Evolutionary conservation across 2,329 filamentous ascomycete species (phyloP).

Genomic region (Cercospora canescens): DNA sequence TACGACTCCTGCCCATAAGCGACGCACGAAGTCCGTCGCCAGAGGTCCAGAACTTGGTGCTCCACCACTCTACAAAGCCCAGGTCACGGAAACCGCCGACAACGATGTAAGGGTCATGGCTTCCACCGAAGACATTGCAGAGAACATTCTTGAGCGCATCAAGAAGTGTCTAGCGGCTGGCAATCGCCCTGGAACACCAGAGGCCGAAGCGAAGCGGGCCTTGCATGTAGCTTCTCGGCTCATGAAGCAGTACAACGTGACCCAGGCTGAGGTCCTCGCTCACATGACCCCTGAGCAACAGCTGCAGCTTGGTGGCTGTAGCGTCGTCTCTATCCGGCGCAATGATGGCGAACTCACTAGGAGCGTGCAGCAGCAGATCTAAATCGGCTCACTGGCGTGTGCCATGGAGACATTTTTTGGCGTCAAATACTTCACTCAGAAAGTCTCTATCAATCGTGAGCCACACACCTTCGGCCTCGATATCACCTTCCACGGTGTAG

Average conservation of each 20-base stretch:
- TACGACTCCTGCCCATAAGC: neutral
- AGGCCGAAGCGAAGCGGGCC: slow-evolving; percentile 14
- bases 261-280: slow-evolving; percentile 19
- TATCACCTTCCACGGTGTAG: slow-evolving; percentile 30
- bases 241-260: slow-evolving; percentile 21
- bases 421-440: neutral
- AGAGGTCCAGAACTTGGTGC: neutral
- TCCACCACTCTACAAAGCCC: slow-evolving; percentile 9
- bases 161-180: slow-evolving; percentile 19
- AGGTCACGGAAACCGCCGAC: slow-evolving; percentile 7
- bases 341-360: slow-evolving; percentile 13
- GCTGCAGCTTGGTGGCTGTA: slow-evolving; percentile 10
- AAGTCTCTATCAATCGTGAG: neutral
- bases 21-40: neutral
- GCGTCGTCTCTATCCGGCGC: slow-evolving; percentile 12
- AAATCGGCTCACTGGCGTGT: neutral
- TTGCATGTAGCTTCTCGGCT: slow-evolving; percentile 13
- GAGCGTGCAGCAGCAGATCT: slow-evolving; percentile 1
- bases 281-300: slow-evolving; percentile 12
- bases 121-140: slow-evolving; percentile 7
- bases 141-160: slow-evolving; percentile 11
- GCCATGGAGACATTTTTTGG: slow-evolving; percentile 17
- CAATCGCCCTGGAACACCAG: slow-evolving; percentile 4
- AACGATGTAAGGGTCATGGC: neutral
- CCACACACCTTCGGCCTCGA: neutral